Evolutionary conservation across 2,329 filamentous ascomycete genomes (phyloP).

Genomic region (Fusarium musae): DNA sequence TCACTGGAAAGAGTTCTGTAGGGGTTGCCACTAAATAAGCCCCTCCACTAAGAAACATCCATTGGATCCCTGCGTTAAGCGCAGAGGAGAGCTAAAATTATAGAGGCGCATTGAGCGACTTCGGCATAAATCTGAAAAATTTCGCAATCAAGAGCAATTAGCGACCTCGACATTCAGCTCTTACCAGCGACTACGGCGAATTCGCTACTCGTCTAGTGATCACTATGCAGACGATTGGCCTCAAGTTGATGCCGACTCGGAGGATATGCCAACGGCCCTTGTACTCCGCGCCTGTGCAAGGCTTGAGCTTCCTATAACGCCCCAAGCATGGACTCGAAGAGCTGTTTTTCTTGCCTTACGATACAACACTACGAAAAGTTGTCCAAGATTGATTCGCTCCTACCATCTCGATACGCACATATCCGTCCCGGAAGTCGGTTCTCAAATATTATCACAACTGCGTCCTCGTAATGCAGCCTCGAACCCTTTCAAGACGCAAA

Average conservation of each 20-base stretch:
- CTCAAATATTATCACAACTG: slow-evolving; percentile 36
- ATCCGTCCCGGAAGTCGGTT: background rate
- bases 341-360: slow-evolving; percentile 26
- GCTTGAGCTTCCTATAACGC: slow-evolving; percentile 31
- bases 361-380: background rate
- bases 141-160: slow-evolving; percentile 3
- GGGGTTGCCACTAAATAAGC: background rate
- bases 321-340: slow-evolving; percentile 32
- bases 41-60: background rate
- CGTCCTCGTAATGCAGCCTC: slow-evolving; percentile 5
- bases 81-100: slow-evolving; percentile 31
- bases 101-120: slow-evolving; percentile 31
- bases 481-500: slow-evolving; percentile 8
- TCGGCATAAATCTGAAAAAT: slow-evolving; percentile 33
- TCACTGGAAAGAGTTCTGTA: slow-evolving; percentile 29
- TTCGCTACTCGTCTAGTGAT: slow-evolving; percentile 14
- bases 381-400: slow-evolving; percentile 13
- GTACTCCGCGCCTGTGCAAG: slow-evolving; percentile 41
- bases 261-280: slow-evolving; percentile 42
- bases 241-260: slow-evolving; percentile 36
- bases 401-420: slow-evolving; percentile 16
- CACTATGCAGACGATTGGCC: slow-evolving; percentile 37
- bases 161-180: slow-evolving; percentile 2
- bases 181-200: slow-evolving; percentile 1
- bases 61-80: slow-evolving; percentile 7